A percentile compares a stretch with the other conserved stretches of the same genome.
Conservation (phyloP, 495 filamentous ascomycete genomes). For the Friedmanniomyces simplex region DNA sequence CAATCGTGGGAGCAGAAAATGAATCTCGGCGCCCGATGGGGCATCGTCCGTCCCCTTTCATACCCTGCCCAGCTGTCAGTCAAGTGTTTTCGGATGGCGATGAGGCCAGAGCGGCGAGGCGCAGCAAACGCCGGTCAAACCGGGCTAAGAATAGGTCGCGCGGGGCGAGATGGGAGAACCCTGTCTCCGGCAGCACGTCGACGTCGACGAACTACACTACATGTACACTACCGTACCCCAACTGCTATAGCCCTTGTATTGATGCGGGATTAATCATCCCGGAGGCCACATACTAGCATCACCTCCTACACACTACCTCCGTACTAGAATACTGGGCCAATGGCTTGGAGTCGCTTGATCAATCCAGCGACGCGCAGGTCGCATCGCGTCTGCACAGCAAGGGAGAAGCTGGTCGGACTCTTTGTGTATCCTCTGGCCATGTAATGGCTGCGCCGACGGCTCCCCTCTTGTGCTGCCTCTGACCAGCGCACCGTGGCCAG, state of each 20-base stretch:
- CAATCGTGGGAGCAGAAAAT: background rate
- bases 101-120: background rate
- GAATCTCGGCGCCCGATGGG: background rate
- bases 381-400: constrained; percentile 16
- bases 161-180: background rate
- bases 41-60: background rate
- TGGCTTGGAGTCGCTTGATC: background rate
- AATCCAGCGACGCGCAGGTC: constrained; percentile 6
- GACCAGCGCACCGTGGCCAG: background rate
- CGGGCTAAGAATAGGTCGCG: background rate
- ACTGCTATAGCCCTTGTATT: background rate
- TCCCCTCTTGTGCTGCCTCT: constrained; percentile 13
- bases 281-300: too few species aligned
- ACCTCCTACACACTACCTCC: too few species aligned
- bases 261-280: background rate
- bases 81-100: background rate
- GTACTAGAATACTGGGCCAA: too few species aligned
- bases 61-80: background rate
- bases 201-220: background rate
- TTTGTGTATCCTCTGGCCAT: constrained; percentile 14
- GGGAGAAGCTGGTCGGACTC: constrained; percentile 6
- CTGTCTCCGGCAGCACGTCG: background rate
- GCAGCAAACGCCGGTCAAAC: too few species aligned
- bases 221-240: too few species aligned
- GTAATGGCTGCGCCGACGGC: constrained; percentile 10